phyloP scores from a whole-genome alignment of 305 asterid genomes.

The Solanum aculeatissimum region DNA sequence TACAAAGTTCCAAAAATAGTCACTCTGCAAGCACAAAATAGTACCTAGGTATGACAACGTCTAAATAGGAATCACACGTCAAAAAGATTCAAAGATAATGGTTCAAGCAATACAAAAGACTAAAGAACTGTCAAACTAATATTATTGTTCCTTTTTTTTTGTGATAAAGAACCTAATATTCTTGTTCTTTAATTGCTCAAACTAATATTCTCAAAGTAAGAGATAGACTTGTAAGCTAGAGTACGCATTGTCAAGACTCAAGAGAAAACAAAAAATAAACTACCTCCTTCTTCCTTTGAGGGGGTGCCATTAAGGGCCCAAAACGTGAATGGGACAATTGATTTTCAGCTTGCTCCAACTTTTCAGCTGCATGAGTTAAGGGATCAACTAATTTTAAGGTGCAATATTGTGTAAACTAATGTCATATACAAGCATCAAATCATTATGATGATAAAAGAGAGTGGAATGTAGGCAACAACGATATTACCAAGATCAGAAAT shows the following conservation, averaged over 20 bases:
- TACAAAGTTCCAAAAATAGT: background rate
- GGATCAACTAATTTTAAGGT: background rate
- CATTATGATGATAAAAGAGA: background rate
- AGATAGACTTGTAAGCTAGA: background rate
- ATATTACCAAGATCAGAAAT: slow-evolving; percentile 84
- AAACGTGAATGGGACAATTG: slow-evolving; percentile 82
- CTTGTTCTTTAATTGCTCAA: background rate
- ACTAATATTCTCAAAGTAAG: background rate
- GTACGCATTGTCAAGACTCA: background rate
- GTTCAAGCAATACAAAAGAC: background rate
- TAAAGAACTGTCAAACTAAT: background rate
- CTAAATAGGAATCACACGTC: background rate
- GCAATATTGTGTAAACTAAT: background rate
- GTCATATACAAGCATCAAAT: background rate
- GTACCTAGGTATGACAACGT: background rate
- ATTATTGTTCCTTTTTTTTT: background rate
- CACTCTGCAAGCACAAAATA: background rate
- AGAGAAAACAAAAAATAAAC: background rate
- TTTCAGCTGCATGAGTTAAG: slow-evolving; percentile 59
- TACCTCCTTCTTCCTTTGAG: slow-evolving; percentile 93
- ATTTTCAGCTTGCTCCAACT: slow-evolving; percentile 94
- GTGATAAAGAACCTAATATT: background rate
- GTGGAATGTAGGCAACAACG: background rate
- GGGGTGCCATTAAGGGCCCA: slow-evolving; percentile 57
- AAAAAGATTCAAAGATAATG: background rate